Evolutionary conservation across 495 filamentous ascomycete genomes (phyloP), one percentile per base, ranked within the genome.

Genomic region (Penicillium cosmopolitanum): DNA sequence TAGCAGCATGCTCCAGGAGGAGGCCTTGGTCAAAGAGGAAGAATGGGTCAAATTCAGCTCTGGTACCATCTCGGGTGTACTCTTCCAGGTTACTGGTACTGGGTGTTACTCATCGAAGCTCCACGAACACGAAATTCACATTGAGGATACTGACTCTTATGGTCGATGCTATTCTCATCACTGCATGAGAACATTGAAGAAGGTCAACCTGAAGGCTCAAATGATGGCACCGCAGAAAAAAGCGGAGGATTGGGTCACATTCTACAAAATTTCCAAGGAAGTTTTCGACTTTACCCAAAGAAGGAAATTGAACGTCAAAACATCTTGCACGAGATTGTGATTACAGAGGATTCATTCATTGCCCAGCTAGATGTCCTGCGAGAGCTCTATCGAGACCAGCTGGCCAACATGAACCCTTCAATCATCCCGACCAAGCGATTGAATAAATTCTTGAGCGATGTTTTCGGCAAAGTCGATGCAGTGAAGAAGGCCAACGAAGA

Each of bases 281-380:
- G 77, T 87, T 48, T 76, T 86, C 58, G 87, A 89, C 53, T 74
- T 13, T 82, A 85, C 53, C 77, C 83, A 50, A 93, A 88, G 75
- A 97, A 96, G 71, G 95, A 99, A 70, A 80, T 98, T 44, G 87
- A 96, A 65, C 86, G 93, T 36, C 95, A 99, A 68, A 97, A 98
- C 70, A 91, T 91, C 58, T 74, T 98, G 33, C 95, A 99, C 73
- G 95, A 99, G 74, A 96, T 98, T 62, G 90, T 99, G 31, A 92
- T 91, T 16, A 92, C 90, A 9, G 95, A 99, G 72, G 93, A 97
- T 66, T 80, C 84, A 3, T 99, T 87, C 69, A 96, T 98, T 81
- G 86, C 88, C 51, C 89, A 93, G 64, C 80, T 98, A 40, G 87
- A 93, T 63, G 87, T 98, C 34, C 77, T 99, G 43, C 85, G 91